Evolutionary conservation across 129 eudicot genomes (phyloP).

Genomic region (Helianthus annuus): DNA sequence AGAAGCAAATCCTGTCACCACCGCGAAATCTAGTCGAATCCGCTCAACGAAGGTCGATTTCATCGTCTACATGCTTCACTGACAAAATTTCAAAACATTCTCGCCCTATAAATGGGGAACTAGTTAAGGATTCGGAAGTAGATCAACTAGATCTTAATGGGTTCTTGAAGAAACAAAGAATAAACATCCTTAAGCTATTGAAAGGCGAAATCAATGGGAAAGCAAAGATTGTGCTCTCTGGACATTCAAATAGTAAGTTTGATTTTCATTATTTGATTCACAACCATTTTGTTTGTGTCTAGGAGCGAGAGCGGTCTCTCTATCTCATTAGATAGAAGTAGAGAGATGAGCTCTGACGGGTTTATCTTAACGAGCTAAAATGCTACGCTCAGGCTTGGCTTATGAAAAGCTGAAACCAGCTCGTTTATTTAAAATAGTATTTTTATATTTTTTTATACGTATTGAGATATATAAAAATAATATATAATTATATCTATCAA

Average conservation of each 20-base stretch:
- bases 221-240: conserved; percentile 80
- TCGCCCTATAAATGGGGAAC: conserved; percentile 17
- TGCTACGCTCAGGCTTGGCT: too few relatives aligned
- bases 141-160: conserved; percentile 43
- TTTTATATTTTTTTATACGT: too few relatives aligned
- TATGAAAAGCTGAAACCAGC: too few relatives aligned
- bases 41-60: conserved; percentile 63
- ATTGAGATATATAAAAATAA: too few relatives aligned
- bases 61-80: conserved; percentile 48
- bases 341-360: too few relatives aligned
- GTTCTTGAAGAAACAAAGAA: conserved; percentile 56
- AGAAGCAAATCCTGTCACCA: conserved; percentile 46
- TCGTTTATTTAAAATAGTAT: too few relatives aligned
- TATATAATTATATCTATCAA: too few relatives aligned
- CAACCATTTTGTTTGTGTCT: too few relatives aligned
- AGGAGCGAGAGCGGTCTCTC: too few relatives aligned
- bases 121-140: conserved; percentile 27
- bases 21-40: conserved; percentile 66
- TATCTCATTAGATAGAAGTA: too few relatives aligned
- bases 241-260: conserved; percentile 72
- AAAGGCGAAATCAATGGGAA: conserved; percentile 60
- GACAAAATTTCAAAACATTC: conserved; percentile 37
- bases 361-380: too few relatives aligned
- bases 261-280: background rate
- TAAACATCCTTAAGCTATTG: conserved; percentile 46